Base-by-base conservation (phyloP, 2,329 filamentous ascomycete genomes). In the Bimuria novae-zelandiae region DNA sequence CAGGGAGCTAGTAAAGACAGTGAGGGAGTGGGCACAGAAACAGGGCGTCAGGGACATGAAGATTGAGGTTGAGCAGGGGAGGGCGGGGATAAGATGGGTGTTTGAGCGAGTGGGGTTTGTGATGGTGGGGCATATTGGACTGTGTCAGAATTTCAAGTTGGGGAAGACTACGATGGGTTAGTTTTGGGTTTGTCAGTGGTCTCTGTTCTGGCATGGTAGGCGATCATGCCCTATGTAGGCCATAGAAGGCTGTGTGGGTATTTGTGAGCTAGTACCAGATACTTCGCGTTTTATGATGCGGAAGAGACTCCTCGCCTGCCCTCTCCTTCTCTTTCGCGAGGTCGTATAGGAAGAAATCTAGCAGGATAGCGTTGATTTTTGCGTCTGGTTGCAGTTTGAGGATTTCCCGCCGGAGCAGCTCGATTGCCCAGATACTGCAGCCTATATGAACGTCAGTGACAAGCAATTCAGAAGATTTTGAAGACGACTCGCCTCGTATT, bases 341-440 rank as follows among this genome's bases (percentile, higher is more conserved):
- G 76, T 99, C 94, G 70, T 99, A 99, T 50, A 99, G 78, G 74
- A 97, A 96, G 76, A 97, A 99, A 74, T 99, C 94, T 58, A 99
- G 94, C 64, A 99, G 75, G 33, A 97, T 90, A 22, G 94, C 92
- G 70, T 99, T 99, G 57, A 88, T 73, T 14, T 77, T 76, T 1
- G 86, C 81, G 8, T 88, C 85, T 1, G 92, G 89, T 65, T 97
- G 85, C 12, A 84, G 75, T 40, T 80, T 82, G 51, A 87, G 68
- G 45, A 99, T 97, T 71, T 97, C 90, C 29, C 88, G 83, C 48
- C 86, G 82, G 59, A 99, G 88, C 58, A 97, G 77, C 73, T 99
- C 94, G 1, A 97, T 89, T 56, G 90, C 94, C 92, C 93, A 97
- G 61, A 99, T 96, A 66, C 90, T 96, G 70, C 92, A 94, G 12